Base-by-base conservation (phyloP, 441 rosid genomes). In the Omphalea diandra region DNA sequence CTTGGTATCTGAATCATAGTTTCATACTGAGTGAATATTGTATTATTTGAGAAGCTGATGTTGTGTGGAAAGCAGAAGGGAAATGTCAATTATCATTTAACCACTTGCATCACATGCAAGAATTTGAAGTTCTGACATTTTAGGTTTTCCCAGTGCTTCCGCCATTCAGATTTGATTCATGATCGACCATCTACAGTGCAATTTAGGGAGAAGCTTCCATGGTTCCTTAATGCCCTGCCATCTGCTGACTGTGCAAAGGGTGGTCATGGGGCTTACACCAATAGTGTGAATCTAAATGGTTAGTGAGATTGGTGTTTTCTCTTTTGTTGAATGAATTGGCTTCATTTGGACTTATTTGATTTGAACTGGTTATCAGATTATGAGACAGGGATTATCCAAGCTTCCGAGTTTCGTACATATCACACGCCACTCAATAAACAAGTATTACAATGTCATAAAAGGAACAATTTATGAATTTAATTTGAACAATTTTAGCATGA, bases 201-300 rank as follows among this genome's bases (percentile, higher is more conserved):
- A 75, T 94, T 94, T 40, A 84, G 69, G 80, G 92, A 88, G 83
- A 94, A 90, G 78, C 92, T 94, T 70, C 98, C 98, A 64, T 94
- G 98, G 98, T 94, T 91, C 83, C 97, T 94, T 41, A 76, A 75
- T 54, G 90, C 97, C 62, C 82, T 94, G 80, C 98, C 98, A 41
- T 94, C 98, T 32, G 88, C 90, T 58, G 96, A 90, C 77, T 94
- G 98, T 83, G 91, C 98, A 18, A 94, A 94, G 83, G 98, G 97
- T 43, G 98, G 98, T 49, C 95, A 86, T 79, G 97, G 98, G 75
- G 98, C 98, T 71, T 91, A 94, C 71, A 82, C 95, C 38, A 86
- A 69, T 79, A 91, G 97, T 73, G 94, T 94, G 72, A 91, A 91
- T 76, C 68, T 94, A 82, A 76, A 80, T 83, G 98, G 98, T 93